phyloP scores from a whole-genome alignment of 345 rosid genomes.

The Populus nigra region DNA sequence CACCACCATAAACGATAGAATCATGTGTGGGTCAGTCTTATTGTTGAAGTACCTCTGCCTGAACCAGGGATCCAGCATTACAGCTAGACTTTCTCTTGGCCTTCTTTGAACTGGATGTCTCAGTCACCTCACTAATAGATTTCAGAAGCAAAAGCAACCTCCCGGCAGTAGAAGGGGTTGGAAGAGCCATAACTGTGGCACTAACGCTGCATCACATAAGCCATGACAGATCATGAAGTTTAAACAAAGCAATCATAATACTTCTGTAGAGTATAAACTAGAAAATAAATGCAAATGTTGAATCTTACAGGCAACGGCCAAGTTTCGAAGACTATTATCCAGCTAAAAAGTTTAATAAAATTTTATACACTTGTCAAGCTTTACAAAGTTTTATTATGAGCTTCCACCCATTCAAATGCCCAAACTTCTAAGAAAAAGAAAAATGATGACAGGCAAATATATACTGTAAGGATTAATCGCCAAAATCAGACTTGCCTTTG shows the following conservation, averaged over 20 bases:
- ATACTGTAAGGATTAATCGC: not conserved
- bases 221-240: not conserved
- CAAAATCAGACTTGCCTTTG: slow-evolving; percentile 52
- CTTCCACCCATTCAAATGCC: not conserved
- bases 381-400: not conserved
- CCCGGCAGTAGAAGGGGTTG: slow-evolving; percentile 56
- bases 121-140: slow-evolving; percentile 49
- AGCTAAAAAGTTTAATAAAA: not conserved
- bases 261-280: not conserved
- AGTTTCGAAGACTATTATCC: not conserved
- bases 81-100: slow-evolving; percentile 73
- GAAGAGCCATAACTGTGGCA: slow-evolving; percentile 72
- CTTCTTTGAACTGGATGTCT: slow-evolving; percentile 69
- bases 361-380: not conserved
- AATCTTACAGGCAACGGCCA: not conserved
- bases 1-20: not conserved
- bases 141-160: slow-evolving; percentile 87
- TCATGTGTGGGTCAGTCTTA: not conserved
- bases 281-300: not conserved
- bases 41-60: slow-evolving; percentile 65
- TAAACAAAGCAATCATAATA: not conserved
- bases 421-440: not conserved
- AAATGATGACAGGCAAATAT: not conserved
- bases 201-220: slow-evolving; percentile 51
- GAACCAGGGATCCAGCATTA: slow-evolving; percentile 74